Evolutionary conservation across 176 grass and related monocot species (phyloP).

Genomic region (Triticum dicoccoides): DNA sequence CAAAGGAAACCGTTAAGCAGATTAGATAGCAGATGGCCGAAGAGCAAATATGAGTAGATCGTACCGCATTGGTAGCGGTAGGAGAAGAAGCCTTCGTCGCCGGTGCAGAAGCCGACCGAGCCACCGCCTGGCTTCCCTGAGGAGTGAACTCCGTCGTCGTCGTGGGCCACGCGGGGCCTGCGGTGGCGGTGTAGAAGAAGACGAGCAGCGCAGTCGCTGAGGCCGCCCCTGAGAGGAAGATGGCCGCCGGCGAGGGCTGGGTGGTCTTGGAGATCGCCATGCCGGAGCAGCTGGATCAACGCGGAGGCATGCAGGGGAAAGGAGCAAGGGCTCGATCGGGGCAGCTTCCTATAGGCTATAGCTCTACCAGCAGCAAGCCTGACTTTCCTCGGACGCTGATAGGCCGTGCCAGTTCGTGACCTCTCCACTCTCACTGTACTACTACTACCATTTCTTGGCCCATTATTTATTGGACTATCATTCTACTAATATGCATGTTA

Average conservation of each 20-base stretch:
- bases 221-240: slow-evolving; percentile 45
- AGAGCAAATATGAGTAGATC: background rate
- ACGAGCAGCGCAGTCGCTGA: slow-evolving; percentile 39
- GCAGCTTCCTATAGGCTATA: no score
- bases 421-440: background rate
- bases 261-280: slow-evolving; percentile 30
- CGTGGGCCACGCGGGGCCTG: background rate
- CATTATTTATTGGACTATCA: background rate
- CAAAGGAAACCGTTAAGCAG: background rate
- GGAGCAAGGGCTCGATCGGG: no score
- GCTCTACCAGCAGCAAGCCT: background rate
- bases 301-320: background rate
- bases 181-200: slow-evolving; percentile 28
- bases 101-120: background rate
- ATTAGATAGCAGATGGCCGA: background rate
- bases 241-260: background rate
- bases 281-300: background rate
- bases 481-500: background rate
- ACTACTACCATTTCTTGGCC: no score
- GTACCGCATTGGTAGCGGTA: background rate
- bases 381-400: background rate
- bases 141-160: background rate
- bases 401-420: background rate
- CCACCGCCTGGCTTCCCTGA: background rate
- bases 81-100: background rate